Evolutionary conservation across 805 yeast species (phyloP).

Genomic region (Huiozyma sinensis): DNA sequence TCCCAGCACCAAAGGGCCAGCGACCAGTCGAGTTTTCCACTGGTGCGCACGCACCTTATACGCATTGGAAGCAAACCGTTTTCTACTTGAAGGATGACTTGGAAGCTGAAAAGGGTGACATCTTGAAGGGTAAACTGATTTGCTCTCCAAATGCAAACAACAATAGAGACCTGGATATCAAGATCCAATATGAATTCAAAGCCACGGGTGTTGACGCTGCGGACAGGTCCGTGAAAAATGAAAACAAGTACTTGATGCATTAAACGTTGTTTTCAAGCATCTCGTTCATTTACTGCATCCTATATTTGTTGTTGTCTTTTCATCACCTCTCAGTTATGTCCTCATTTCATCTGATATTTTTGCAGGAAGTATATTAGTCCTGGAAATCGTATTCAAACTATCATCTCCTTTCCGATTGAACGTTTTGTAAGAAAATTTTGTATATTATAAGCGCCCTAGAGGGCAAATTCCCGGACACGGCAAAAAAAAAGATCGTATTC

Average conservation of each 20-base stretch:
- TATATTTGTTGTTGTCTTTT: no score
- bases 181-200: constrained; percentile 43
- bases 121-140: constrained; percentile 56
- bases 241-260: constrained; percentile 62
- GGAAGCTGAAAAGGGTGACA: constrained; percentile 66
- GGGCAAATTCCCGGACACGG: no score
- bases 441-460: no score
- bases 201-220: constrained; percentile 34
- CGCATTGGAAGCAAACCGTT: constrained; percentile 98
- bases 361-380: no score
- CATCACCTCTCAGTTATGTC: no score
- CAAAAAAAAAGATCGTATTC: no score
- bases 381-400: no score
- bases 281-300: not conserved
- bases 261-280: constrained; percentile 18
- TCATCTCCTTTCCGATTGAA: no score
- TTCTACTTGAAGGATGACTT: constrained; percentile 80
- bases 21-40: constrained; percentile 70
- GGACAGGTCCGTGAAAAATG: constrained; percentile 49
- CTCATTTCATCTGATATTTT: no score
- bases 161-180: constrained; percentile 85
- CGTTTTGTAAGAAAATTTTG: no score
- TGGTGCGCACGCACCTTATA: constrained; percentile 87
- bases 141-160: constrained; percentile 68
- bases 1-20: constrained; percentile 48